These are phyloP conservation scores for Trypanosoma platydactyli DNA, from an alignment of 208 protist genomes.

Conservation along the genomic window DNA sequence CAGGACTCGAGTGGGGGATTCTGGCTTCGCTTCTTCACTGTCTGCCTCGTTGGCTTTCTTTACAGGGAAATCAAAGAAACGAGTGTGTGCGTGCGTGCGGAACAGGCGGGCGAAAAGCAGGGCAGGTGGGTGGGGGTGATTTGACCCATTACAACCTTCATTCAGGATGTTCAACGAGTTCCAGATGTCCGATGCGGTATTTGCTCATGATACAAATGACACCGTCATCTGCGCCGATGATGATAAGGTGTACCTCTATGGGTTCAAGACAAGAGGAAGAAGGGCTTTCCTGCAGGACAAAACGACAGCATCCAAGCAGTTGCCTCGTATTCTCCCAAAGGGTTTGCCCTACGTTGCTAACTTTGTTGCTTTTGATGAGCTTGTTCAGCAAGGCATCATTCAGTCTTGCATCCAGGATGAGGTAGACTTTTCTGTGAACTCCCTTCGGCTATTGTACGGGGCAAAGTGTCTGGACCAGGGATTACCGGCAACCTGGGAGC, in stretches of 20 bases:
- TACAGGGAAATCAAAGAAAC: no score
- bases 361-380: constrained; percentile 85
- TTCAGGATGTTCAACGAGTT: background rate
- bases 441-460: constrained; percentile 83
- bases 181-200: background rate
- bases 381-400: constrained; percentile 62
- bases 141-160: no score
- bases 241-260: constrained; percentile 47
- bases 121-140: no score
- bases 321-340: constrained; percentile 79
- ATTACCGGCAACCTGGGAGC: constrained; percentile 79
- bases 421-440: constrained; percentile 73
- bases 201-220: background rate
- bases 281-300: constrained; percentile 75
- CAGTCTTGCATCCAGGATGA: constrained; percentile 45
- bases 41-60: no score
- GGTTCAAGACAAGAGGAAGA: constrained; percentile 62
- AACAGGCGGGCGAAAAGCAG: no score
- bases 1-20: no score
- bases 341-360: constrained; percentile 86
- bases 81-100: no score
- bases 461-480: constrained; percentile 87
- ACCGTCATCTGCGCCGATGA: background rate
- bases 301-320: constrained; percentile 30
- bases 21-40: no score